These are phyloP conservation scores for Phaeosphaeria sp. DNA, from an alignment of 2,329 filamentous ascomycete species.

Conservation along the genomic window DNA sequence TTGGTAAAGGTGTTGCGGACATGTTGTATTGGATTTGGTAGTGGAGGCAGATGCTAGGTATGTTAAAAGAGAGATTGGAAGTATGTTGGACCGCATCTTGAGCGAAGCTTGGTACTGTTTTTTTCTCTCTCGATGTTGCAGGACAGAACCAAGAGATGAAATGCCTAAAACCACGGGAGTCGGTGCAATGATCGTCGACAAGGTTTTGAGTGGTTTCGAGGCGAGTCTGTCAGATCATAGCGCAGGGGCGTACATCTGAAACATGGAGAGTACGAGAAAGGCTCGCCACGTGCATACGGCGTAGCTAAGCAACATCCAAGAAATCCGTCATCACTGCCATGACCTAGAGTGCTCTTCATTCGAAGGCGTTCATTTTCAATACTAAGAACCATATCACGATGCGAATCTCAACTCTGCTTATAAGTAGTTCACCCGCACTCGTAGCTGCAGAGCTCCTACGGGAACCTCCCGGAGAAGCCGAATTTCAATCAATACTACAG, in stretches of 20 bases:
- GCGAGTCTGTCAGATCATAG: slow-evolving; percentile 10
- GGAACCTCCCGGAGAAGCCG: slow-evolving; percentile 4
- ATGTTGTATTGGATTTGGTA: slow-evolving; percentile 28
- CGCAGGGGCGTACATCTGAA: slow-evolving; percentile 15
- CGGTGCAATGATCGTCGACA: background rate
- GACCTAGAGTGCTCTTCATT: background rate
- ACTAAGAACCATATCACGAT: background rate
- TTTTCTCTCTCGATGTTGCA: slow-evolving; percentile 2
- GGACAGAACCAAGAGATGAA: background rate
- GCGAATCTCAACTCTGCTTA: slow-evolving; percentile 5
- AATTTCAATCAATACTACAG: slow-evolving; percentile 16
- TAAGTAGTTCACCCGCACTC: background rate
- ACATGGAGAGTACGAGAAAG: slow-evolving; percentile 17
- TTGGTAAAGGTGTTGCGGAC: slow-evolving; percentile 45
- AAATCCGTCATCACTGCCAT: background rate
- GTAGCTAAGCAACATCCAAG: slow-evolving; percentile 3
- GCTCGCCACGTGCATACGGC: slow-evolving; percentile 12
- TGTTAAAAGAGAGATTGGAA: slow-evolving; percentile 7
- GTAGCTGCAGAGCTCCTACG: slow-evolving; percentile 3
- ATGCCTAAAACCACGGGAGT: background rate
- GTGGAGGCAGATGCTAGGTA: slow-evolving; percentile 6
- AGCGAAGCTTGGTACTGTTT: background rate
- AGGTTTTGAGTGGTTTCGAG: slow-evolving; percentile 4
- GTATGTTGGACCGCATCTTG: slow-evolving; percentile 1
- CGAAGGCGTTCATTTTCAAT: background rate